Conservation (phyloP, 441 rosid genomes). For the Adansonia madagascariensis region DNA sequence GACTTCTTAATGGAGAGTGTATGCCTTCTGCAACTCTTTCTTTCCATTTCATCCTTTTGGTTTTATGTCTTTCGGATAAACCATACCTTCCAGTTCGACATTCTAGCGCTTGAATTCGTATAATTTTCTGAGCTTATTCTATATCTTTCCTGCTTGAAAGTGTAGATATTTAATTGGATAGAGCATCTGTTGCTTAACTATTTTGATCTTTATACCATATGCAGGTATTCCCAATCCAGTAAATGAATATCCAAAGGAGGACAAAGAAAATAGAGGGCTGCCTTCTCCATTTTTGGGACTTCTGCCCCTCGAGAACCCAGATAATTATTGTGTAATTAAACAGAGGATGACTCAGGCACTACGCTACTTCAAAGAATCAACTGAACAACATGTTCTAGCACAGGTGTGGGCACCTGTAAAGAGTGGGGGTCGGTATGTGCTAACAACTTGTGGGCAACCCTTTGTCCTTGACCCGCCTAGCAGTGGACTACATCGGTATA, state of each 20-base stretch:
- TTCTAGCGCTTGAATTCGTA: neutral
- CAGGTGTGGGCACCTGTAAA: constrained; percentile 95
- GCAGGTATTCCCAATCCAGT: constrained; percentile 60
- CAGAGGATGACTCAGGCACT: constrained; percentile 91
- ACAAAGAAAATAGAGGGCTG: constrained; percentile 39
- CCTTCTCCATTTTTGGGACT: constrained; percentile 57
- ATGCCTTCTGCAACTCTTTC: neutral
- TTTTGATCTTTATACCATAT: constrained; percentile 25
- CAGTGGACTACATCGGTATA: constrained; percentile 74
- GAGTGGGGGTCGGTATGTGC: constrained; percentile 57
- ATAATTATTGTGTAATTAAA: constrained; percentile 63
- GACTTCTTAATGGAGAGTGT: neutral
- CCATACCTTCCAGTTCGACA: neutral
- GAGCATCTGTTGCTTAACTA: constrained; percentile 27
- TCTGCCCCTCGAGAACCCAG: constrained; percentile 61
- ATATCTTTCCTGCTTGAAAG: neutral
- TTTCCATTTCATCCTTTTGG: neutral
- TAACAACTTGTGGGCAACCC: constrained; percentile 92
- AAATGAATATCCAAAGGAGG: constrained; percentile 43
- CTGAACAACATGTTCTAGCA: constrained; percentile 81
- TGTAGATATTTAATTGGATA: neutral
- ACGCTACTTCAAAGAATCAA: constrained; percentile 73
- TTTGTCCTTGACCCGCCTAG: constrained; percentile 75
- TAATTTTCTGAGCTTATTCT: neutral
- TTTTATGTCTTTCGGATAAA: neutral